Conservation (phyloP, 441 rosid genomes). For the Brassica balearica region DNA sequence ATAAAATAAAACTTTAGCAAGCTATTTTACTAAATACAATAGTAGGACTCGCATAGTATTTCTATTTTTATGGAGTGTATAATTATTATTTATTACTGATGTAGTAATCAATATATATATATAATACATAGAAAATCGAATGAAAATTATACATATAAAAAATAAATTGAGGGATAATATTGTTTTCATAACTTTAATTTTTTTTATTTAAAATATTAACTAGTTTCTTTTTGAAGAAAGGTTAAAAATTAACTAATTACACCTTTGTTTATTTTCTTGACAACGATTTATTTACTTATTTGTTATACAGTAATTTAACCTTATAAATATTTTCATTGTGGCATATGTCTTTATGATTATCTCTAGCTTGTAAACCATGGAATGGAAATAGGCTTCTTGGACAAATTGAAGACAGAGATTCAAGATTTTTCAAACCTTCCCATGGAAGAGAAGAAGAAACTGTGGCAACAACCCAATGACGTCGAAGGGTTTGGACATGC, state of each 20-base stretch:
- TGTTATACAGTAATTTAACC: neutral
- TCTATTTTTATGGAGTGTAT: neutral
- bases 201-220: neutral
- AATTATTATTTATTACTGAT: neutral
- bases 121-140: neutral
- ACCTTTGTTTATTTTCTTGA: neutral
- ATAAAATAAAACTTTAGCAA: neutral
- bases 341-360: neutral
- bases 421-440: neutral
- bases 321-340: neutral
- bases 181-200: neutral
- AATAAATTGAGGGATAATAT: neutral
- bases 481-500: neutral
- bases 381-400: neutral
- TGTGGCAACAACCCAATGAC: neutral
- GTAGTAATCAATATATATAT: neutral
- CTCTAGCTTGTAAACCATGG: constrained; percentile 2
- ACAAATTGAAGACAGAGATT: neutral
- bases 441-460: neutral
- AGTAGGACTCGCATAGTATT: neutral
- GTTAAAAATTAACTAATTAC: neutral
- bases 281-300: neutral
- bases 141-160: neutral
- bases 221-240: neutral
- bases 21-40: neutral